These are phyloP conservation scores for Alternaria hordeiaustralica DNA, from an alignment of 2,329 filamentous ascomycete species.

Conservation along the genomic window DNA sequence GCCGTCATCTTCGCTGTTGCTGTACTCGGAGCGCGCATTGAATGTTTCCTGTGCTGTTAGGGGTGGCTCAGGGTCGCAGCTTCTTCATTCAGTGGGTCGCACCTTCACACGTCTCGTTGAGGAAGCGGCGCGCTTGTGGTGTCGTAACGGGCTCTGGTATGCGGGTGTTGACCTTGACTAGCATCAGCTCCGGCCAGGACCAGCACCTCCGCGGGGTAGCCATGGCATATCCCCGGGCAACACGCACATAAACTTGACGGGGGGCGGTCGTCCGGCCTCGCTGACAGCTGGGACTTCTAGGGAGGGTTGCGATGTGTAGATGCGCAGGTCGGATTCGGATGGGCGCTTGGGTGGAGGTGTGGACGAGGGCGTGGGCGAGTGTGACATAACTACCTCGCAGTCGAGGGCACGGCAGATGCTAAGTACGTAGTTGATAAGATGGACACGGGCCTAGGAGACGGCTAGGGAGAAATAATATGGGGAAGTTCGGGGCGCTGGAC, in stretches of 20 bases:
- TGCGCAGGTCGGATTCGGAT: constrained; percentile 33
- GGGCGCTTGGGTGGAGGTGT: constrained; percentile 23
- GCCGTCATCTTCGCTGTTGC: constrained; percentile 82
- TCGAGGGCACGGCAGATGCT: constrained; percentile 4
- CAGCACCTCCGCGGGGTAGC: constrained; percentile 32
- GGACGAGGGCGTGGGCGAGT: constrained; percentile 24
- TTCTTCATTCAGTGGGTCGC: constrained; percentile 6
- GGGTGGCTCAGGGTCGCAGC: neutral
- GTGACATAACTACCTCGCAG: constrained; percentile 19
- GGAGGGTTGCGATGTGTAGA: constrained; percentile 56
- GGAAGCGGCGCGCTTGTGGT: constrained; percentile 68
- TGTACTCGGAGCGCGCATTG: constrained; percentile 86
- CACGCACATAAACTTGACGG: constrained; percentile 59
- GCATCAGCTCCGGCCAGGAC: constrained; percentile 19
- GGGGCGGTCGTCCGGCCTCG: constrained; percentile 50
- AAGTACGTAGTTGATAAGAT: constrained; percentile 6
- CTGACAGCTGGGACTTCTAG: constrained; percentile 54
- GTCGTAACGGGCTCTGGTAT: constrained; percentile 68
- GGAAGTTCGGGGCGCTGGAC: constrained; percentile 9
- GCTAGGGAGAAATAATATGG: constrained; percentile 25
- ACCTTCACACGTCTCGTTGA: constrained; percentile 69
- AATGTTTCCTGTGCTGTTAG: constrained; percentile 74
- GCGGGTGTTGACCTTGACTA: constrained; percentile 61
- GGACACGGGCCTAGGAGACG: constrained; percentile 10
- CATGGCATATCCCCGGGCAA: constrained; percentile 4